Percentiles rank a stretch among this genome's conserved stretches.
phyloP scores from a whole-genome alignment of 2,329 filamentous ascomycete genomes.

The Calonectria ilicicola region DNA sequence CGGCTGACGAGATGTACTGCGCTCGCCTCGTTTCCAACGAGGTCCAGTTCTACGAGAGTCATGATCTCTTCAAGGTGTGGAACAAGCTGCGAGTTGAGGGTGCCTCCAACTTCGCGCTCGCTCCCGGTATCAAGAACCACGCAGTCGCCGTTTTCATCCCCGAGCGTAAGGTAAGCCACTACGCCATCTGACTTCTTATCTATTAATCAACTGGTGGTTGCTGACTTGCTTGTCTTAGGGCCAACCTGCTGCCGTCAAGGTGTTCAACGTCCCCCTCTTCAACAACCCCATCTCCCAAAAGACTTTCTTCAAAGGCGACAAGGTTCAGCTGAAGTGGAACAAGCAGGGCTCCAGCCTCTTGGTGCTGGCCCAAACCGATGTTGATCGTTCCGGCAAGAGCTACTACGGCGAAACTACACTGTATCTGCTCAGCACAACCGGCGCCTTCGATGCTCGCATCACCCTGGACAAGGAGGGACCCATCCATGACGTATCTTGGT shows the following conservation, averaged over 20 bases:
- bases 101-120: slow-evolving; percentile 88
- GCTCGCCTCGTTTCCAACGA: slow-evolving; percentile 96
- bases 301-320: slow-evolving; percentile 99
- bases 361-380: slow-evolving; percentile 96
- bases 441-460: slow-evolving; percentile 91
- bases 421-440: slow-evolving; percentile 92
- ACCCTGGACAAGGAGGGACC: slow-evolving; percentile 96
- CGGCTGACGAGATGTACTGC: slow-evolving; percentile 91
- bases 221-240: slow-evolving; percentile 66
- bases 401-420: slow-evolving; percentile 99
- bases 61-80: slow-evolving; percentile 88
- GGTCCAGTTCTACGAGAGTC: slow-evolving; percentile 95
- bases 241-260: slow-evolving; percentile 92
- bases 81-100: slow-evolving; percentile 96
- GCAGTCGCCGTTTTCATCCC: slow-evolving; percentile 95
- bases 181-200: background rate
- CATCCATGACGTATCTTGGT: slow-evolving; percentile 99
- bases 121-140: slow-evolving; percentile 84
- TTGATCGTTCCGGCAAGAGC: slow-evolving; percentile 98
- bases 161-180: slow-evolving; percentile 82
- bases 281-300: slow-evolving; percentile 88
- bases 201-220: background rate
- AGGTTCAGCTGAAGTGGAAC: slow-evolving; percentile 99
- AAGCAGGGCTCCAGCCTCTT: slow-evolving; percentile 89
- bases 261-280: slow-evolving; percentile 94